Percentiles rank a stretch among this genome's conserved stretches.
phyloP scores from a whole-genome alignment of 352 stramenopile species.

The Phytopythium kandeliae region DNA sequence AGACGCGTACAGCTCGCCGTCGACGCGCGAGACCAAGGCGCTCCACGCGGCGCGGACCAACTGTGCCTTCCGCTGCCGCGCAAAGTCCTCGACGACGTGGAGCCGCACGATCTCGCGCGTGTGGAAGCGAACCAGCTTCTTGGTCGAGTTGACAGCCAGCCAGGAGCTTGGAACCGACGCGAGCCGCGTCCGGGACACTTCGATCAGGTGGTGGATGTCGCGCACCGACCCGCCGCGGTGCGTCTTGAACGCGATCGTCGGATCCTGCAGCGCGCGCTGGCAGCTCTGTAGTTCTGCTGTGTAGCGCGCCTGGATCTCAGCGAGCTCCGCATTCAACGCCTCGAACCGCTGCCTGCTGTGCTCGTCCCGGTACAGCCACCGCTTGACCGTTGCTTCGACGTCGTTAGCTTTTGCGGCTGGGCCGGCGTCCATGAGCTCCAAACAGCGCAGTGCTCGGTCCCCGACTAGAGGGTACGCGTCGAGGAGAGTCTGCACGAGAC shows the following conservation, averaged over 20 bases:
- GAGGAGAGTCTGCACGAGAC: slow-evolving; percentile 10
- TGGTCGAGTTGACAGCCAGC: slow-evolving; percentile 43
- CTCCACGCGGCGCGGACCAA: slow-evolving; percentile 33
- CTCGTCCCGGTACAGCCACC: slow-evolving; percentile 9
- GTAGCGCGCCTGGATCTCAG: slow-evolving; percentile 13
- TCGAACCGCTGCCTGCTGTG: slow-evolving; percentile 11
- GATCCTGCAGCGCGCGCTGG: slow-evolving; percentile 11
- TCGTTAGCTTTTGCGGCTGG: slow-evolving; percentile 11
- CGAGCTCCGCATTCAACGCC: slow-evolving; percentile 15
- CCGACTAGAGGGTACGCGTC: slow-evolving; percentile 12
- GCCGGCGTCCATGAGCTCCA: slow-evolving; percentile 17
- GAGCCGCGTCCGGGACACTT: slow-evolving; percentile 18
- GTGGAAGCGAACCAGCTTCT: slow-evolving; percentile 34
- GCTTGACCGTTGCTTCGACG: slow-evolving; percentile 20
- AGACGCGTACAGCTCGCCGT: slow-evolving; percentile 28
- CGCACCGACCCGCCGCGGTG: slow-evolving; percentile 20
- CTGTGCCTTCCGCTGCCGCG: slow-evolving; percentile 23
- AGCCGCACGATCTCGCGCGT: slow-evolving; percentile 29
- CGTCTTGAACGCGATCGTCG: slow-evolving; percentile 16
- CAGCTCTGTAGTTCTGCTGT: slow-evolving; percentile 10
- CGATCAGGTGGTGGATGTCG: slow-evolving; percentile 23
- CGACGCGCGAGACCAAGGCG: slow-evolving; percentile 26
- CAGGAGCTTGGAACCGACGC: slow-evolving; percentile 24
- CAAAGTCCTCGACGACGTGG: slow-evolving; percentile 23
- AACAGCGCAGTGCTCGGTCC: background rate